Evolutionary conservation across 2,329 filamentous ascomycete genomes (phyloP).

Genomic region (Fusarium sp.): DNA sequence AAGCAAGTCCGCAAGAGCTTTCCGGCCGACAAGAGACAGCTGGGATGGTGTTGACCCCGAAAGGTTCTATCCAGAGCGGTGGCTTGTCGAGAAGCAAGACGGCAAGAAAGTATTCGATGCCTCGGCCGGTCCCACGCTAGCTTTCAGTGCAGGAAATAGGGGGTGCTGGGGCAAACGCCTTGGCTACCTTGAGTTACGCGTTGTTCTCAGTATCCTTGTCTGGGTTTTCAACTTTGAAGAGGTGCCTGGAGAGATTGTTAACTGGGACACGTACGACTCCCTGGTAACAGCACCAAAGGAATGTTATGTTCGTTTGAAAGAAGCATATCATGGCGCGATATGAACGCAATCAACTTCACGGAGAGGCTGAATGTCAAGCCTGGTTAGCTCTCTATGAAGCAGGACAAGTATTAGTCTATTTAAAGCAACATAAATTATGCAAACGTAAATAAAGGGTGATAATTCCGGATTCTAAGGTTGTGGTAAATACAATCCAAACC

Average conservation of each 20-base stretch:
- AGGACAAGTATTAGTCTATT: too few relatives aligned
- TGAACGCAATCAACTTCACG: too few relatives aligned
- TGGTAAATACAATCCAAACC: too few relatives aligned
- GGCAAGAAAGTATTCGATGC: neutral
- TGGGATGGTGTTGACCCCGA: neutral
- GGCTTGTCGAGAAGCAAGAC: neutral
- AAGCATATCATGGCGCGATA: neutral
- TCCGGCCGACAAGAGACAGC: too few relatives aligned
- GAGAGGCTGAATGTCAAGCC: too few relatives aligned
- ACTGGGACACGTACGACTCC: neutral
- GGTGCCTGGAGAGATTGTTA: neutral
- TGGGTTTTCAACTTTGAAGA: neutral
- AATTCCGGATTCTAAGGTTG: too few relatives aligned
- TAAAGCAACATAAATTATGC: too few relatives aligned
- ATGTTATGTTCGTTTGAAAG: neutral
- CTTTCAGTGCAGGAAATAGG: neutral
- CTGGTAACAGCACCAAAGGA: neutral
- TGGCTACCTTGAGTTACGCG: neutral
- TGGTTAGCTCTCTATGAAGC: too few relatives aligned
- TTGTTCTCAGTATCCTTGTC: neutral
- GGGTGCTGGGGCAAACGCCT: slow-evolving; percentile 1
- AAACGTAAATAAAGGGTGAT: too few relatives aligned
- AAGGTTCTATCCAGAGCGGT: neutral
- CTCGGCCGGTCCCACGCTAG: neutral
- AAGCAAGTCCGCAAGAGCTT: neutral